A percentile compares a stretch with the other conserved stretches of the same genome.
Conservation (phyloP, 1,284 basidiomycete genomes). For the Lentinula novae-zelandiae region DNA sequence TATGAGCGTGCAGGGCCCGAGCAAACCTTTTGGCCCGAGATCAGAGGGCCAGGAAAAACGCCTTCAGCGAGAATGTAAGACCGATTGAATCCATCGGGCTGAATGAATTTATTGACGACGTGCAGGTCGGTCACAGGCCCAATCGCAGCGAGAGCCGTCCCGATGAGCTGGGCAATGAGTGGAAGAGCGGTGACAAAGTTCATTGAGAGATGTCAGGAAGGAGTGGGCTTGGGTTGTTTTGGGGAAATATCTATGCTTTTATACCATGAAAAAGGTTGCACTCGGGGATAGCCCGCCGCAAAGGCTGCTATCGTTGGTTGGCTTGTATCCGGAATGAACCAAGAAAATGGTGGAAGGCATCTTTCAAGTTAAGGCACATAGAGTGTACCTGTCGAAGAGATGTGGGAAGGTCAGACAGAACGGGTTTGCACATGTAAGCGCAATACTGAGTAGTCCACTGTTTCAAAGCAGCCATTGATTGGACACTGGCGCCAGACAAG, state of each 20-base stretch:
- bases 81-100: constrained; percentile 13
- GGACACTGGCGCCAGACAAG: background rate
- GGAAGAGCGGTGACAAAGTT: background rate
- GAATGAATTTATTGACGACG: constrained; percentile 1
- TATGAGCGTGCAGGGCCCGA: background rate
- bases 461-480: background rate
- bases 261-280: background rate
- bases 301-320: background rate
- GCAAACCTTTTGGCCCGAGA: constrained; percentile 27
- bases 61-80: constrained; percentile 27
- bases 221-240: background rate
- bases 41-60: constrained; percentile 29
- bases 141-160: background rate
- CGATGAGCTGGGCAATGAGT: background rate
- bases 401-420: background rate
- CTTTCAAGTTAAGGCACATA: background rate
- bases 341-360: background rate
- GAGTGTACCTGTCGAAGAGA: background rate
- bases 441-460: background rate
- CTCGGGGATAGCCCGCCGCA: background rate
- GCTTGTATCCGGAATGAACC: background rate
- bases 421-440: background rate
- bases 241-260: background rate
- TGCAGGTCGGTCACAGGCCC: constrained; percentile 5
- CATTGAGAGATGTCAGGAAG: background rate